A percentile compares a stretch with the other conserved stretches of the same genome.
Evolutionary conservation across 2,329 filamentous ascomycete genomes (phyloP).

Genomic region (Diaporthe sp.): DNA sequence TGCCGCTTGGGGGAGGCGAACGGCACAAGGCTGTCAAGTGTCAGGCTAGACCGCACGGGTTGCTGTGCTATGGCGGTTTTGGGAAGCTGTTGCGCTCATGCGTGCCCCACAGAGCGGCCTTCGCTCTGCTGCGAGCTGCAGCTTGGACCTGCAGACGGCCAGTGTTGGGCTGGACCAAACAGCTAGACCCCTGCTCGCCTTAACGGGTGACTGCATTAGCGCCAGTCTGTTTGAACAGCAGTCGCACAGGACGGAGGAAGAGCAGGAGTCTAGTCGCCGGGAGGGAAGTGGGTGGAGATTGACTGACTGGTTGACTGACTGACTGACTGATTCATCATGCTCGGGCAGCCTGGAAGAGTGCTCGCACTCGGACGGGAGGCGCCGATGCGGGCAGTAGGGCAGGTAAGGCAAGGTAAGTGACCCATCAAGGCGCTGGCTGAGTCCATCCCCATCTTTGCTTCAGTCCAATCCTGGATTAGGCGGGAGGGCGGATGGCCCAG

Average conservation of each 20-base stretch:
- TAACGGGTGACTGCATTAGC: conserved; percentile 43
- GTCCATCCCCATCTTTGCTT: conserved; percentile 18
- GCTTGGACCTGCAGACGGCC: conserved; percentile 21
- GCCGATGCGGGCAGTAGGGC: conserved; percentile 19
- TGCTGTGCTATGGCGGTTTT: conserved; percentile 21
- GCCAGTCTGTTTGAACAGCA: conserved; percentile 48
- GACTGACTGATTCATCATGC: conserved; percentile 6
- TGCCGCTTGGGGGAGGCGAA: conserved; percentile 14
- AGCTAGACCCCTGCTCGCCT: conserved; percentile 32
- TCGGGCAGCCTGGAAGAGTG: background rate
- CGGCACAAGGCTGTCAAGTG: conserved; percentile 32
- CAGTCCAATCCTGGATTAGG: conserved; percentile 24
- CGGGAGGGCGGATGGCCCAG: background rate
- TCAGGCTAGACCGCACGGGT: conserved; percentile 20
- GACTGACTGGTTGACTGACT: background rate
- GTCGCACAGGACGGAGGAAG: conserved; percentile 42
- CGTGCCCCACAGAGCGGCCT: background rate
- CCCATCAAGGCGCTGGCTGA: conserved; percentile 26
- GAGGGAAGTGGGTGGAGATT: conserved; percentile 5
- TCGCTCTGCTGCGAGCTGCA: conserved; percentile 13
- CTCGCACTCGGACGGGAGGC: conserved; percentile 25
- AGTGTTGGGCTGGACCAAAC: conserved; percentile 13
- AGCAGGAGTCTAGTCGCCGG: background rate
- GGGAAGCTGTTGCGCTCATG: conserved; percentile 25
- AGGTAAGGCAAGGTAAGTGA: conserved; percentile 26